Evolutionary conservation across 345 rosid genomes (phyloP), one percentile per base, ranked within the genome.

Genomic region (Sisymbrium altissimum): DNA sequence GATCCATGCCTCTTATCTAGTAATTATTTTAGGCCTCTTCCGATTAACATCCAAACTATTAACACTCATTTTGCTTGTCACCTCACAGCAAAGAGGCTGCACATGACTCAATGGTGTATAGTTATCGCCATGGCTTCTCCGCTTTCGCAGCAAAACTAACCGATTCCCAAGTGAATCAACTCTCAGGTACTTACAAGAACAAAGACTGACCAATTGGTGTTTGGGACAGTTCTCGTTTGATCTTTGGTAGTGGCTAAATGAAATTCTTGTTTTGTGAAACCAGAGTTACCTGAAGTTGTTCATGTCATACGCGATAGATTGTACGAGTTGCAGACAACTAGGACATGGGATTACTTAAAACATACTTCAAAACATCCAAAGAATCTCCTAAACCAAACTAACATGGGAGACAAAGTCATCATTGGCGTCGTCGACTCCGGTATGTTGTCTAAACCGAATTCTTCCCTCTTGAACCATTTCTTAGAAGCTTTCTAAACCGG

Each of bases 71-170:
- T 15, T 59, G 43, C 12, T 25, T 15, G 46, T 40, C 70, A 57
- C 72, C 64, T 56, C 70, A 76, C 88, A 86, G 89, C 74, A 83
- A 78, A 73, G 78, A 83, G 63, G 66, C 78, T 7, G 88, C 85
- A 13, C 64, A 79, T 56, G 76, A 81, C 27, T 79, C 65, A 64
- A 79, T 89, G 82, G 79, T 86, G 45, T 84, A 89, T 64, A 86
- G 87, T 80, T 89, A 86, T 86, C 83, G 78, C 70, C 88, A 89
- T 78, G 89, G 88, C 48, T 85, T 89, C 78, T 86, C 89, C 0
- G 91, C 88, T 43, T 89, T 89, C 61, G 88, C 95, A 48, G 95
- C 89, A 35, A 81, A 84, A 76, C 83, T 89, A 38, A 82, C 87
- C 1, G 83, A 80, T 60, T 69, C 78, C 15, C 86, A 84, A 76